Evolutionary conservation across 192 early-diverging fungal species (phyloP), one percentile per base, ranked within the genome.

Genomic region (Backusella liffmaniae): DNA sequence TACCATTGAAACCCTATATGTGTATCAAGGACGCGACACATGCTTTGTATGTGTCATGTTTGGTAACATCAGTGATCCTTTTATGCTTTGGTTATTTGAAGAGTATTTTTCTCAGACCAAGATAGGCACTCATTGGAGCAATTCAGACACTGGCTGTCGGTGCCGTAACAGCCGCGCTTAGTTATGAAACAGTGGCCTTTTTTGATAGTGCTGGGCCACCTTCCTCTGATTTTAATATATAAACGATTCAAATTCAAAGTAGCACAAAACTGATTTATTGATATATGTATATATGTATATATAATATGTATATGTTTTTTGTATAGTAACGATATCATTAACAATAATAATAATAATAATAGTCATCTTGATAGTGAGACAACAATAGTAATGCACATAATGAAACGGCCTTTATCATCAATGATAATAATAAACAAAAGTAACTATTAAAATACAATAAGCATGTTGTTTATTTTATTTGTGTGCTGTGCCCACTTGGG

Each of bases 1-100:
- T 90, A 15, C 89, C 89, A 12, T 66, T 90, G 29, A 30, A 87
- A 35, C 89, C 89, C 1, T 90, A 90, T 67, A 67, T 86, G n/a
- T 79, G 85, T 23, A 70, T 87, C 32, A 30, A 56, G 5, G 59
- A 79, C 30, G 74, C 86, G 7, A 66, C 34, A 16, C 56, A 59
- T 0, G 89, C 86, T 12, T 72, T 88, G 12, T 74, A 53, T 26
- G 70, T 82, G 8, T 88, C 89, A 23, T 82, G 84, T 26, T 77
- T 82, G 7, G 70, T 81, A 18, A 88, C 87, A n/a, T 75, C 85
- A 6, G 26, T 90, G 3, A 85, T 81, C 1, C 74, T 90, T 42
- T 76, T 90, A 32, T 70, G 86, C n/a, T 90, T 90, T 77, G 87
- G 89, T 7, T 79, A 78, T 41, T 51, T 80, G 44, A 80, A 79